Evolutionary conservation across 192 early-diverging fungal genomes (phyloP).

Genomic region (Backusella luteola): DNA sequence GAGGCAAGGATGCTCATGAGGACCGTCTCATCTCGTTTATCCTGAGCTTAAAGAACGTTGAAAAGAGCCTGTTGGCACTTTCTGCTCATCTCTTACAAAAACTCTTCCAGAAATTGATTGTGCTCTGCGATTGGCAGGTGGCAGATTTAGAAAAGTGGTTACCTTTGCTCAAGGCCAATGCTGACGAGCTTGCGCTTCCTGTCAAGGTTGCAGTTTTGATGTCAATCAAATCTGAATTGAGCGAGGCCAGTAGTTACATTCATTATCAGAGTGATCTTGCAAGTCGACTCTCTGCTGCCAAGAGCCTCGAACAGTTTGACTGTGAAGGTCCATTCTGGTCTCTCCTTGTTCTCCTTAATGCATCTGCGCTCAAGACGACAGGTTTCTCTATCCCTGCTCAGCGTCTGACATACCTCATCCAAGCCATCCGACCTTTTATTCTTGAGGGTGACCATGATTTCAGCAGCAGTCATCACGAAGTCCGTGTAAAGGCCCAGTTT

Average conservation of each 20-base stretch:
- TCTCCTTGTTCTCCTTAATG: slow-evolving; percentile 26
- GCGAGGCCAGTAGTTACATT: slow-evolving; percentile 10
- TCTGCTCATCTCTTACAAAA: slow-evolving; percentile 2
- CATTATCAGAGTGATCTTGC: slow-evolving; percentile 31
- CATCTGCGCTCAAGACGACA: slow-evolving; percentile 16
- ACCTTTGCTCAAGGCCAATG: background rate
- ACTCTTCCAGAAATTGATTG: background rate
- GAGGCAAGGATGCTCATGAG: background rate
- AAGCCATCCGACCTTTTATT: slow-evolving; percentile 37
- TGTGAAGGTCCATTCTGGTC: slow-evolving; percentile 8
- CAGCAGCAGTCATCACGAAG: background rate
- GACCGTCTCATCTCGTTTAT: background rate
- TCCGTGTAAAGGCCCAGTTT: slow-evolving; percentile 21
- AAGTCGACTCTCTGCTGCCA: slow-evolving; percentile 18
- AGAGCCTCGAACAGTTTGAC: slow-evolving; percentile 17
- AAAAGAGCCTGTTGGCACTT: background rate
- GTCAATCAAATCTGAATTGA: slow-evolving; percentile 21
- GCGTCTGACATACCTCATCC: slow-evolving; percentile 39
- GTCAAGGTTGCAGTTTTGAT: slow-evolving; percentile 23
- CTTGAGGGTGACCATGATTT: slow-evolving; percentile 16
- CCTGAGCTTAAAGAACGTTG: background rate
- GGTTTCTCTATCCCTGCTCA: slow-evolving; percentile 35
- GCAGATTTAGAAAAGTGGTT: slow-evolving; percentile 1
- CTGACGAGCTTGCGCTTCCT: background rate
- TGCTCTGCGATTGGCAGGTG: background rate